Evolutionary conservation across 2,329 filamentous ascomycete genomes (phyloP).

Genomic region (Pseudogymnoascus sp.): DNA sequence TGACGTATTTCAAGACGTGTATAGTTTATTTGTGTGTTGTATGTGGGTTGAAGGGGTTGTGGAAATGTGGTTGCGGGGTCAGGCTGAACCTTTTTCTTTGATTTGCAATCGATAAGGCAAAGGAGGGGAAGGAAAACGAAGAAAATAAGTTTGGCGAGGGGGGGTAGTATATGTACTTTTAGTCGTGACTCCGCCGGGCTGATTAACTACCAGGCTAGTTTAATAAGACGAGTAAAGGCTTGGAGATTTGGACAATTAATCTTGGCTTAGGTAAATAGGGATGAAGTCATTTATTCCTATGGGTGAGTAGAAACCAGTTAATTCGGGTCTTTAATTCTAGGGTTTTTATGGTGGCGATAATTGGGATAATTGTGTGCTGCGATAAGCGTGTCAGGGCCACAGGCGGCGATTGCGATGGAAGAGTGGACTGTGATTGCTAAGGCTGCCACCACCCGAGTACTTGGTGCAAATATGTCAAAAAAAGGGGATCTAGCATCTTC

Average conservation of each 20-base stretch:
- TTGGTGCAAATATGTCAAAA: background rate
- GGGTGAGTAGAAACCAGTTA: background rate
- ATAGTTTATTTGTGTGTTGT: background rate
- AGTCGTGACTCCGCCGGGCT: background rate
- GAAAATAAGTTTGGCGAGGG: conserved; percentile 6
- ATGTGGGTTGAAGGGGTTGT: background rate
- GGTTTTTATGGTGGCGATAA: conserved; percentile 2
- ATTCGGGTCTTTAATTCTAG: conserved; percentile 3
- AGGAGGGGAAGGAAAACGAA: conserved; percentile 4
- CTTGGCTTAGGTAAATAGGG: conserved; percentile 1
- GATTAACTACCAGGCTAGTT: background rate
- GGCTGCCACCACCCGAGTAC: background rate
- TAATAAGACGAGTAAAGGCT: background rate
- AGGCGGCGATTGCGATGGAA: background rate
- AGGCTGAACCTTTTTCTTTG: conserved; percentile 2
- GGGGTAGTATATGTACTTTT: background rate
- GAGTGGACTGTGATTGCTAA: background rate
- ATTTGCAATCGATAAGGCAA: conserved; percentile 8
- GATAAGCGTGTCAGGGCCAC: background rate
- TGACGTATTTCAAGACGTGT: conserved; percentile 12
- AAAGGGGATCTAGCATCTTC: background rate
- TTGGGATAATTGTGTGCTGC: background rate
- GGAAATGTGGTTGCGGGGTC: conserved; percentile 4
- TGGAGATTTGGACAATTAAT: background rate
- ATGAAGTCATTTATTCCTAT: background rate